Conservation (phyloP, 306 rosid species). For the Medicago ruthenica region DNA sequence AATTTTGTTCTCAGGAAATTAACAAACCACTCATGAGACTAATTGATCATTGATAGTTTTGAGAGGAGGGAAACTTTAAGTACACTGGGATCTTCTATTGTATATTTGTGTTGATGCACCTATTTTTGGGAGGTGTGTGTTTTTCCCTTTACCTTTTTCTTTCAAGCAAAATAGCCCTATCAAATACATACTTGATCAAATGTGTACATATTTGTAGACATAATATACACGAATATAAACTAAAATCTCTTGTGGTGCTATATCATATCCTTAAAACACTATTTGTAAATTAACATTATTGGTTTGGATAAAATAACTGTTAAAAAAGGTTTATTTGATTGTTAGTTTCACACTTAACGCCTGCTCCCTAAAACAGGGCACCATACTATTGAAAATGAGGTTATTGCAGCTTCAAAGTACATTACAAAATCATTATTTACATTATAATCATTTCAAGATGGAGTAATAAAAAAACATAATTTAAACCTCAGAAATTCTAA, state of each 20-base stretch:
- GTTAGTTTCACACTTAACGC: neutral
- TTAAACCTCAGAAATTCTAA: conserved; percentile 19
- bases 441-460: conserved; percentile 20
- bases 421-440: conserved; percentile 28
- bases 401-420: neutral
- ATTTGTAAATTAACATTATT: neutral
- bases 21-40: too few relatives aligned
- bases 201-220: too few relatives aligned
- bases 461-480: conserved; percentile 4
- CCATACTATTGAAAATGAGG: neutral
- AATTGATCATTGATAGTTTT: too few relatives aligned
- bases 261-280: neutral
- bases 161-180: too few relatives aligned
- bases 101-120: too few relatives aligned
- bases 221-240: too few relatives aligned
- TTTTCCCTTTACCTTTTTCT: too few relatives aligned
- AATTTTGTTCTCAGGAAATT: too few relatives aligned
- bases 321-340: neutral
- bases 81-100: too few relatives aligned
- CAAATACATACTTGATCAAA: too few relatives aligned
- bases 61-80: too few relatives aligned
- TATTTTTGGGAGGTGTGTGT: too few relatives aligned
- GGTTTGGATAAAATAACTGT: neutral
- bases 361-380: neutral
- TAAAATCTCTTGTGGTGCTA: neutral